Evolutionary conservation across 768 basidiomycete genomes (phyloP).

Genomic region (Tylopilus felleus): DNA sequence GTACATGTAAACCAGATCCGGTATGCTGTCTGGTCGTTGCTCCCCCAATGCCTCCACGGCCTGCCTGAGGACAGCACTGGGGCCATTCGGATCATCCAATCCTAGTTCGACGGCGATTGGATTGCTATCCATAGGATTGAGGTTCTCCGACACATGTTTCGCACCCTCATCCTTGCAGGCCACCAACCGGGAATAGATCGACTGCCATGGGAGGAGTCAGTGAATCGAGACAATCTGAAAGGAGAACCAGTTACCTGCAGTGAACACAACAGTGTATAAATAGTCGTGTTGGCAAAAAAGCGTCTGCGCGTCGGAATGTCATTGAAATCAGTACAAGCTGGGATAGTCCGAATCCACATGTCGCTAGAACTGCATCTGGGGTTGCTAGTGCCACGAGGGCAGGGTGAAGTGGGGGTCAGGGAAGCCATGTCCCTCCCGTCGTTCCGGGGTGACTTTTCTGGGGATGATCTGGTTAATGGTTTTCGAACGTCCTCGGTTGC

Average conservation of each 20-base stretch:
- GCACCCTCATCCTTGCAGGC: slow-evolving; percentile 82
- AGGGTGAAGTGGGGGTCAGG: slow-evolving; percentile 17
- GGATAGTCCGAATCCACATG: slow-evolving; percentile 54
- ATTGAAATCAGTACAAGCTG: slow-evolving; percentile 18
- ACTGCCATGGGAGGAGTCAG: slow-evolving; percentile 44
- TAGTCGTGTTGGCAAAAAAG: slow-evolving; percentile 90
- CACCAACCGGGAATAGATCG: slow-evolving; percentile 83
- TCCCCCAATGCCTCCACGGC: slow-evolving; percentile 60
- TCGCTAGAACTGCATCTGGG: slow-evolving; percentile 34
- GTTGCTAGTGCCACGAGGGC: slow-evolving; percentile 2
- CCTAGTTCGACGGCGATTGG: slow-evolving; percentile 81
- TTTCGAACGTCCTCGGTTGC: slow-evolving; percentile 70
- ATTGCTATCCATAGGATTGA: slow-evolving; percentile 68
- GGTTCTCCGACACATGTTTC: slow-evolving; percentile 62
- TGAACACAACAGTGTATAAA: slow-evolving; percentile 85
- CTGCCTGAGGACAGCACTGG: slow-evolving; percentile 61
- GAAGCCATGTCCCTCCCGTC: slow-evolving; percentile 32
- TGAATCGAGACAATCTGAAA: slow-evolving; percentile 2
- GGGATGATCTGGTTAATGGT: slow-evolving; percentile 73
- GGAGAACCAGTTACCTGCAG: slow-evolving; percentile 59
- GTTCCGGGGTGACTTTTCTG: slow-evolving; percentile 47
- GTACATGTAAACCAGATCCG: slow-evolving; percentile 81
- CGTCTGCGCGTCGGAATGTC: slow-evolving; percentile 44
- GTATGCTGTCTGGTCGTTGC: slow-evolving; percentile 41
- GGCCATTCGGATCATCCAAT: slow-evolving; percentile 79